These are phyloP conservation scores for Saccharomyces mikatae DNA, from an alignment of 805 yeast species.

Conservation along the genomic window DNA sequence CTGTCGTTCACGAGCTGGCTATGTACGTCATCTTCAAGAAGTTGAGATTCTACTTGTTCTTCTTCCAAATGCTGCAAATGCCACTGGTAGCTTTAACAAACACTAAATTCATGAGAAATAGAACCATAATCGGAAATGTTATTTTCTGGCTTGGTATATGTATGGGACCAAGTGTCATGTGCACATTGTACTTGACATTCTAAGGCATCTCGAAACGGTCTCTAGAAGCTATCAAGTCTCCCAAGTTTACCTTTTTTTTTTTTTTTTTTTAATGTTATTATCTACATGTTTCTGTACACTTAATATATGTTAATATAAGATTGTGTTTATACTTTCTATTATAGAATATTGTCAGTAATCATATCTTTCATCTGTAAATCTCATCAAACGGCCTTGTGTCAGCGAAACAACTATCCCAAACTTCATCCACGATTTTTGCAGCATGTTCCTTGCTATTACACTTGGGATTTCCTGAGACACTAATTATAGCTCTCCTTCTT, in stretches of 20 bases:
- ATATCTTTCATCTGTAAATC: conserved; percentile 55
- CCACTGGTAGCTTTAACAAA: conserved; percentile 63
- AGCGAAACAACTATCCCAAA: conserved; percentile 86
- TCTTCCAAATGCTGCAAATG: conserved; percentile 77
- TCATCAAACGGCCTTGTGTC: conserved; percentile 95
- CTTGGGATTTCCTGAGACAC: conserved; percentile 79
- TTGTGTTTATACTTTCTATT: not conserved
- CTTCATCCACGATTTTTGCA: conserved; percentile 68
- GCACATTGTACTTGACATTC: conserved; percentile 73
- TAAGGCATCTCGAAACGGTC: conserved; percentile 24
- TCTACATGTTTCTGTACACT: conserved; percentile 1
- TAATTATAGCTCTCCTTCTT: conserved; percentile 74
- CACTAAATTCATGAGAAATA: conserved; percentile 47
- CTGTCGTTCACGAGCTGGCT: conserved; percentile 78
- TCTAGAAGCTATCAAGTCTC: not conserved
- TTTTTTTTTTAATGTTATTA: not conserved
- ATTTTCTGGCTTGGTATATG: conserved; percentile 90
- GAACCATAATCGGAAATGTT: conserved; percentile 61
- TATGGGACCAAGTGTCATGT: conserved; percentile 81
- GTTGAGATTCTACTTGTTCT: conserved; percentile 66
- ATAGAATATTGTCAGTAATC: not conserved
- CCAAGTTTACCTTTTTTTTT: not conserved
- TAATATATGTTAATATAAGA: not conserved
- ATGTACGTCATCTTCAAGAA: conserved; percentile 80
- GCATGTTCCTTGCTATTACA: conserved; percentile 73